Evolutionary conservation across 1,284 basidiomycete genomes (phyloP).

Genomic region (Cutaneotrichosporon mucoides): DNA sequence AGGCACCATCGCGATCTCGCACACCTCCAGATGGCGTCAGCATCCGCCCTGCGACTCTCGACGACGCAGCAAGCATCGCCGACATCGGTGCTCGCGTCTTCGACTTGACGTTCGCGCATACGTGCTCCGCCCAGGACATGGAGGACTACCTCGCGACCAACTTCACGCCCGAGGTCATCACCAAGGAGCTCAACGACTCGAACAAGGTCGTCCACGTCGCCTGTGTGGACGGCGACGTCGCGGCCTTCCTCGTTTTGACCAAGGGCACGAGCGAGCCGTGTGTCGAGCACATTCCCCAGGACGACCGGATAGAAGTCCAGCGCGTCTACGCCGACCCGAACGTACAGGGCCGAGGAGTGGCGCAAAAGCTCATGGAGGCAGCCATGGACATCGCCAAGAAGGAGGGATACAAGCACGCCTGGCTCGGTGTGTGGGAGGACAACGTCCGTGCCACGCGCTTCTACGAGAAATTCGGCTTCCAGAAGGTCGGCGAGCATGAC

Average conservation of each 20-base stretch:
- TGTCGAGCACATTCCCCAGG: conserved; percentile 8
- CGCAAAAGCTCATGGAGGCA: conserved; percentile 17
- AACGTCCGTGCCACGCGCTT: conserved; percentile 27
- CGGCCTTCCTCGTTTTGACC: conserved; percentile 12
- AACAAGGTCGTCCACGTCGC: conserved; percentile 7
- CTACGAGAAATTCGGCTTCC: conserved; percentile 30
- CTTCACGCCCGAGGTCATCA: conserved; percentile 8
- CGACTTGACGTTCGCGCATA: conserved; percentile 12
- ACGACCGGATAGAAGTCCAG: conserved; percentile 12
- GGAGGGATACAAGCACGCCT: conserved; percentile 24
- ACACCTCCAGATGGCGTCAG: conserved; percentile 1
- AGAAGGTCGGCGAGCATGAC: conserved; percentile 19
- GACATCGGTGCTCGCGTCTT: conserved; percentile 11
- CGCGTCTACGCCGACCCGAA: conserved; percentile 14
- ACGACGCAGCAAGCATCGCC: conserved; percentile 10
- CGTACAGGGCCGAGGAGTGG: conserved; percentile 32
- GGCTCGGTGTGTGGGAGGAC: conserved; percentile 38
- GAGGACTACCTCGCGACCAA: conserved; percentile 10
- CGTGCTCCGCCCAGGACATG: conserved; percentile 13
- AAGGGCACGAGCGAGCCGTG: conserved; percentile 7
- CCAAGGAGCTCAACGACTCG: conserved; percentile 4
- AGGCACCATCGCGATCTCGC: conserved; percentile 1
- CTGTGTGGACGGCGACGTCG: not conserved
- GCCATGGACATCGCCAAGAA: conserved; percentile 17
- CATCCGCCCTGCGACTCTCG: conserved; percentile 30